Evolutionary conservation across 1,284 basidiomycete genomes (phyloP), one percentile per base, ranked within the genome.

Genomic region (Moesziomyces parantarcticus): DNA sequence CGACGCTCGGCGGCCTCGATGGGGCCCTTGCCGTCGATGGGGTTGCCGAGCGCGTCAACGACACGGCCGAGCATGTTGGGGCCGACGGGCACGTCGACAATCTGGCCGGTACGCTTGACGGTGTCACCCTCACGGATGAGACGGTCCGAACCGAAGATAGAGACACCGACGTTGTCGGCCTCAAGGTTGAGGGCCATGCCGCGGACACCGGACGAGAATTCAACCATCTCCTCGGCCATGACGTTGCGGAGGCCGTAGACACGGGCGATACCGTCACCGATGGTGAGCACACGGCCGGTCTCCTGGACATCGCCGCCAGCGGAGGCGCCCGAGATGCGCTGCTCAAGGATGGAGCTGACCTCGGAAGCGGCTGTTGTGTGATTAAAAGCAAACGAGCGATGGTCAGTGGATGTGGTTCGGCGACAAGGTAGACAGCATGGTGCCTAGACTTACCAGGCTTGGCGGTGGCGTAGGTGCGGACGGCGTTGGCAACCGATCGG

Each of bases 81-180:
- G 77, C 96, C 96, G 85, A 98, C 96, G 66, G 96, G 96, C 73
- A 99, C 94, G 86, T 98, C 96, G 89, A 99, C 96, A 87, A 99
- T 98, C 87, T 97, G 92, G 83, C 96, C 96, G 80, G 96, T 99
- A 87, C 96, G 94, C 90, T 97, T 99, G 89, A 99, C 96, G 78
- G 95, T 95, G 88, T 99, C 95, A 84, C 95, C 96, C 88, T 98
- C 96, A 90, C 95, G 95, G 90, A 98, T 98, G 87, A 92, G 90
- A 90, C 95, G 93, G 88, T 98, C 96, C 87, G 94, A 96, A 92
- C 96, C 96, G 89, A 99, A 98, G 88, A 98, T 95, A 88, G 96
- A 94, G 84, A 99, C 93, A 94, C 96, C 96, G 78, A 98, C 95
- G 85, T 97, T 96, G 92, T 98, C 96, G 87, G 95, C 93, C 88